Conservation (phyloP, 1,139 yeast genomes). For the Kluyveromyces sp. region DNA sequence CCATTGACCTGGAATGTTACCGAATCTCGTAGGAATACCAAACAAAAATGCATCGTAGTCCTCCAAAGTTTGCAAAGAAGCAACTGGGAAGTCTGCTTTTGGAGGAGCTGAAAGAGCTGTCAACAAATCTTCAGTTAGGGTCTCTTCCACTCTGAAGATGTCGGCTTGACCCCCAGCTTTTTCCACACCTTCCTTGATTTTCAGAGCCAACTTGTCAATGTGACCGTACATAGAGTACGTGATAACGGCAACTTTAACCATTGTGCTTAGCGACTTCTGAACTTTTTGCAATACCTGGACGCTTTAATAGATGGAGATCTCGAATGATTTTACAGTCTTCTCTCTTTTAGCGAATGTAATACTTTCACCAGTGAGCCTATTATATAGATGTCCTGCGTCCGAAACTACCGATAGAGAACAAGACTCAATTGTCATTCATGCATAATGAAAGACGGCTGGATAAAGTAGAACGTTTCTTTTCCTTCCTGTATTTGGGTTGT, state of each 20-base stretch:
- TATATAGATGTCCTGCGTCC: no score
- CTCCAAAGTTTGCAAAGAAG: conserved; percentile 46
- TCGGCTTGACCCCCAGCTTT: conserved; percentile 62
- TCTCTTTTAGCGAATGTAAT: no score
- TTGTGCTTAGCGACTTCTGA: conserved; percentile 3
- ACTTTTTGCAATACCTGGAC: no score
- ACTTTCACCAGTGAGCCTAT: no score
- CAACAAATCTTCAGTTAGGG: conserved; percentile 52
- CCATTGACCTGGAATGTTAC: conserved; percentile 68
- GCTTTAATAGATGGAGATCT: no score
- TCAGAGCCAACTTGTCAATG: conserved; percentile 53
- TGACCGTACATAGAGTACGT: conserved; percentile 77
- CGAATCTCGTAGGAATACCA: conserved; percentile 73
- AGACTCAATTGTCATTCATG: neutral
- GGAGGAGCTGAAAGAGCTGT: conserved; percentile 52
- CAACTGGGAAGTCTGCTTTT: conserved; percentile 56
- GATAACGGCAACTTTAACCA: conserved; percentile 41
- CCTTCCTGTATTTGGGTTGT: neutral
- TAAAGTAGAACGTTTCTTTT: neutral
- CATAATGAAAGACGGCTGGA: neutral
- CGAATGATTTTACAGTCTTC: no score
- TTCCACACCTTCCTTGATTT: conserved; percentile 56
- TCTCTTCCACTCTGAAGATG: conserved; percentile 69
- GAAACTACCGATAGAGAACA: no score
- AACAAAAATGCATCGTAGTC: conserved; percentile 64